A percentile compares a stretch with the other conserved stretches of the same genome.
Conservation (phyloP, 2,329 filamentous ascomycete genomes). For the Penicillium expansum region DNA sequence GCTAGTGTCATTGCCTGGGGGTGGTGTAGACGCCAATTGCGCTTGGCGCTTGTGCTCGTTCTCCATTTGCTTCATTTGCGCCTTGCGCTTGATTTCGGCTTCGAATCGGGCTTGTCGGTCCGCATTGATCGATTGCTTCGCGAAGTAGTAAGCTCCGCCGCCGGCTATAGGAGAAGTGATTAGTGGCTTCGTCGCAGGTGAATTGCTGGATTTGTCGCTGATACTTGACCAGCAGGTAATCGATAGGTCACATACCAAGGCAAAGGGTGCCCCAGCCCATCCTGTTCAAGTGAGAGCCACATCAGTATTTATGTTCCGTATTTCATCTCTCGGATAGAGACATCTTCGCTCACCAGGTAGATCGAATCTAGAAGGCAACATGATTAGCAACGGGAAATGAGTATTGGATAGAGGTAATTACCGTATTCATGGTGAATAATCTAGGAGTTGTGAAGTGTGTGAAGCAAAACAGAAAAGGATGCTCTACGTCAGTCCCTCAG, state of each 20-base stretch:
- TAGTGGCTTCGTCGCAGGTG: not conserved
- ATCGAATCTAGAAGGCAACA: conserved; percentile 48
- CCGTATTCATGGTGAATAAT: conserved; percentile 51
- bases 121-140: conserved; percentile 90
- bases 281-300: conserved; percentile 51
- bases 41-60: conserved; percentile 35
- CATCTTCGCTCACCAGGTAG: conserved; percentile 53
- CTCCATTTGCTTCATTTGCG: conserved; percentile 37
- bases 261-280: conserved; percentile 89
- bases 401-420: conserved; percentile 31
- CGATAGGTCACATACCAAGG: conserved; percentile 59
- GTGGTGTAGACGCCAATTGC: conserved; percentile 15
- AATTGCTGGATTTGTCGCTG: not conserved
- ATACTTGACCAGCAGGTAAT: not conserved
- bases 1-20: conserved; percentile 28
- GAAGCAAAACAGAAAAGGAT: conserved; percentile 11
- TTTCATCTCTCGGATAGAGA: not conserved
- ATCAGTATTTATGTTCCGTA: conserved; percentile 16
- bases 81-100: conserved; percentile 62
- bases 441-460: not conserved
- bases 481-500: conserved; percentile 20
- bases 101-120: conserved; percentile 73
- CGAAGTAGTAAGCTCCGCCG: conserved; percentile 90
- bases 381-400: conserved; percentile 9
- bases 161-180: conserved; percentile 58